These are phyloP conservation scores for Talaromyces funiculosus DNA, from an alignment of 2,329 filamentous ascomycete genomes.

Conservation along the genomic window DNA sequence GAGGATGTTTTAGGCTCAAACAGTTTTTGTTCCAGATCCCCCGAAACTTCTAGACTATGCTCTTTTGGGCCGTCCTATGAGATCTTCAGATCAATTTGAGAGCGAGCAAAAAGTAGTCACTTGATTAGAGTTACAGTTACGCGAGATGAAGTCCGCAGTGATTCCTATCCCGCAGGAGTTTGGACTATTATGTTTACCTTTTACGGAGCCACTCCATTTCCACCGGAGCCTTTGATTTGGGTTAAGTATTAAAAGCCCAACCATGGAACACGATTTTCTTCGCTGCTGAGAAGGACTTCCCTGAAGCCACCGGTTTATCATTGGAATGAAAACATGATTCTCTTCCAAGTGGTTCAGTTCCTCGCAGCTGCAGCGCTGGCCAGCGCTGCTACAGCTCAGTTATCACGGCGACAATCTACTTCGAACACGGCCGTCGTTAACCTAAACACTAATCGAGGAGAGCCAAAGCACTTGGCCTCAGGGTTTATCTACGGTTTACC, in stretches of 20 bases:
- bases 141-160: too few relatives aligned
- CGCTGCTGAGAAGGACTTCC: background rate
- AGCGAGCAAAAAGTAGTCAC: background rate
- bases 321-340: background rate
- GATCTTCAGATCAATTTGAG: background rate
- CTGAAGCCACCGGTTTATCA: background rate
- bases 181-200: background rate
- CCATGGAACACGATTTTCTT: background rate
- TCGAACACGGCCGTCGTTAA: background rate
- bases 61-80: background rate
- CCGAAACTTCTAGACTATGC: background rate
- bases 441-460: background rate
- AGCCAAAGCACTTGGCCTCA: constrained; percentile 30
- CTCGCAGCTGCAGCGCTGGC: background rate
- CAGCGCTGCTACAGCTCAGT: background rate
- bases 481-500: constrained; percentile 43
- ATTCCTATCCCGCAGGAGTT: background rate
- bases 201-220: background rate
- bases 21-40: background rate
- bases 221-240: background rate
- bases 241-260: background rate
- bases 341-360: background rate
- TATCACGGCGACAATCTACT: background rate
- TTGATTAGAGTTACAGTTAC: background rate
- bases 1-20: background rate